Evolutionary conservation across 192 early-diverging fungal species (phyloP).

Genomic region (Backusella tuberculispora): DNA sequence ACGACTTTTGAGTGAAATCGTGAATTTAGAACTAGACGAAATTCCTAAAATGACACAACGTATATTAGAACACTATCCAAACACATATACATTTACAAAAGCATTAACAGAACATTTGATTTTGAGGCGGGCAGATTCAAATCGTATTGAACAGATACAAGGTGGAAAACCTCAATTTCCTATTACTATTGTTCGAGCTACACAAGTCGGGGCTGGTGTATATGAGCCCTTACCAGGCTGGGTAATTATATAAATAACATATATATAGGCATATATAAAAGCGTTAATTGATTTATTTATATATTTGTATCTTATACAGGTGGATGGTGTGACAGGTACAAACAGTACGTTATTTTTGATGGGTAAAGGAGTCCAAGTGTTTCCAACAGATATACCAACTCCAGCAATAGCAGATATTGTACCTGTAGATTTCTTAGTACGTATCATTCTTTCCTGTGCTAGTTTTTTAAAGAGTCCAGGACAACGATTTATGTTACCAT

Average conservation of each 20-base stretch:
- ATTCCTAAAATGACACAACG: constrained; percentile 48
- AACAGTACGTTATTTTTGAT: constrained; percentile 35
- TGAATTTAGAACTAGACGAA: constrained; percentile 41
- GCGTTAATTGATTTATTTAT: not conserved
- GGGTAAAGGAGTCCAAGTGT: constrained; percentile 36
- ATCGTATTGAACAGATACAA: constrained; percentile 41
- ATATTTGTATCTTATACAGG: constrained; percentile 16
- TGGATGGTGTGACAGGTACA: constrained; percentile 44
- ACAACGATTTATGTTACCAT: constrained; percentile 37
- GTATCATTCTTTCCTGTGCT: constrained; percentile 31
- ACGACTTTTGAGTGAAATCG: constrained; percentile 39
- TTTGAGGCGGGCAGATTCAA: constrained; percentile 42
- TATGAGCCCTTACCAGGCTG: constrained; percentile 44
- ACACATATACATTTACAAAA: constrained; percentile 57
- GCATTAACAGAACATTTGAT: constrained; percentile 54
- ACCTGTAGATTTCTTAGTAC: constrained; percentile 40
- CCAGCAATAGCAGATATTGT: constrained; percentile 39
- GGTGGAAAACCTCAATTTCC: constrained; percentile 45
- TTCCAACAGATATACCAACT: constrained; percentile 31
- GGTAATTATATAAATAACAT: constrained; percentile 25
- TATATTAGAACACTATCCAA: constrained; percentile 47
- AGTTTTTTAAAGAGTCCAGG: constrained; percentile 25
- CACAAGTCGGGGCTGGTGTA: constrained; percentile 35
- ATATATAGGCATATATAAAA: not conserved
- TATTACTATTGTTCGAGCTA: constrained; percentile 41